Conservation (phyloP, 345 rosid species). For the Melastoma malabathricum region DNA sequence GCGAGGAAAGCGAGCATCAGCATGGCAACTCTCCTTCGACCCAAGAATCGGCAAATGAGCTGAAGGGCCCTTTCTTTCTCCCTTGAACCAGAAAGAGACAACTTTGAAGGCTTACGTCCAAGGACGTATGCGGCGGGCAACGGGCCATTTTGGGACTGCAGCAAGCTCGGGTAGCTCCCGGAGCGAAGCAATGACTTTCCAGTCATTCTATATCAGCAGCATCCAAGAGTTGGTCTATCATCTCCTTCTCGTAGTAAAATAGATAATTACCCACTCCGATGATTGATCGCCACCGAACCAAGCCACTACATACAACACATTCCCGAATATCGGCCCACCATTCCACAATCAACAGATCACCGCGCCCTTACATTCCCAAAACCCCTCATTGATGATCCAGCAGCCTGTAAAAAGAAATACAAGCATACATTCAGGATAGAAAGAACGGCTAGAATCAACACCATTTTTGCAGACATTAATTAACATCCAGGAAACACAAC, state of each 20-base stretch:
- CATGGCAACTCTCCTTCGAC: conserved; percentile 54
- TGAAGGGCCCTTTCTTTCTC: conserved; percentile 58
- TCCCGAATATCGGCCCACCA: no score
- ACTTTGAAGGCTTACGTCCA: conserved; percentile 28
- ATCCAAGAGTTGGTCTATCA: conserved; percentile 23
- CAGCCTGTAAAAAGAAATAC: no score
- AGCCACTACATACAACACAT: no score
- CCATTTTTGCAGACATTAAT: no score
- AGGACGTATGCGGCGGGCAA: conserved; percentile 12
- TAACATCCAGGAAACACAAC: no score
- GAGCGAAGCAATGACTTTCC: conserved; percentile 59
- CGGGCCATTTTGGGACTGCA: conserved; percentile 8
- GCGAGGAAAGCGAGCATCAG: conserved; percentile 50
- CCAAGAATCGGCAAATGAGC: conserved; percentile 35
- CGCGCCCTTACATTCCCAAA: no score
- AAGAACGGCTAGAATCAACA: no score
- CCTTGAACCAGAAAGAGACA: conserved; percentile 35
- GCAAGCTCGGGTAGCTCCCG: conserved; percentile 55
- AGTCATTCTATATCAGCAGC: conserved; percentile 55
- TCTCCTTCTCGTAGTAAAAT: conserved; percentile 12
- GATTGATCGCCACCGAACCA: no score
- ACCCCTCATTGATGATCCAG: no score
- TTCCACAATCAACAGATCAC: no score
- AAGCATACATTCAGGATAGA: no score
- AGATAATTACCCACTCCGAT: no score